Evolutionary conservation across 176 grass and related monocot species (phyloP).

Genomic region (Carex kokanica): DNA sequence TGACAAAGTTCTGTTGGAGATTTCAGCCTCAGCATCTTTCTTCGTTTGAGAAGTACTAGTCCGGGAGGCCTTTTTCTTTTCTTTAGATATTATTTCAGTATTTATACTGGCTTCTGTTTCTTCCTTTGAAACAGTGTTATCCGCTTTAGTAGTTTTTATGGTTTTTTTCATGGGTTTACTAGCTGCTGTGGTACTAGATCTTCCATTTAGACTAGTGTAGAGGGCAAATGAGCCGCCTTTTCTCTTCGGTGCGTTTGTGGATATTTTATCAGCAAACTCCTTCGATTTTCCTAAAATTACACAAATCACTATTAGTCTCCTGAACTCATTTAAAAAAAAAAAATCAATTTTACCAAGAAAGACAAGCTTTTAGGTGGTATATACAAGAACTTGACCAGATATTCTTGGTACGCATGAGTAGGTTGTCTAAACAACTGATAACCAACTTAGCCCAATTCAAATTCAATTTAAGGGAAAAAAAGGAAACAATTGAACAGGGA

Average conservation of each 20-base stretch:
- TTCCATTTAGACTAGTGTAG: constrained; percentile 25
- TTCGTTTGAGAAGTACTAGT: constrained; percentile 25
- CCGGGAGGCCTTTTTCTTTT: constrained; percentile 32
- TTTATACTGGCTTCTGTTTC: constrained; percentile 35
- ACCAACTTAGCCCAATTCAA: constrained; percentile 4
- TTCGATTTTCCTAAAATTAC: constrained; percentile 28
- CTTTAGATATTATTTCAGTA: constrained; percentile 32
- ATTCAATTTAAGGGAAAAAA: not conserved
- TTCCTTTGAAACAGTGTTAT: constrained; percentile 21
- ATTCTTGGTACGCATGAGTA: not conserved
- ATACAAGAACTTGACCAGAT: not conserved
- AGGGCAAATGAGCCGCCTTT: constrained; percentile 12
- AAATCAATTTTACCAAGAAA: not conserved
- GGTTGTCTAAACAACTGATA: not conserved
- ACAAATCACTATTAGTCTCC: not conserved
- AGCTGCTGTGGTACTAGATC: constrained; percentile 1
- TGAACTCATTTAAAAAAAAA: not conserved
- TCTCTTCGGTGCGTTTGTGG: not conserved
- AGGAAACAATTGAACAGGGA: not conserved
- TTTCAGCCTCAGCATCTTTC: not conserved
- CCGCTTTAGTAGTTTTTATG: constrained; percentile 34
- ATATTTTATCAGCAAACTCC: constrained; percentile 21
- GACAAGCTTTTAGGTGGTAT: not conserved
- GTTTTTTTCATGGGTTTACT: constrained; percentile 35
- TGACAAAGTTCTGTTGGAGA: not conserved